Conservation (phyloP, 306 rosid species). For the Comarum palustre region DNA sequence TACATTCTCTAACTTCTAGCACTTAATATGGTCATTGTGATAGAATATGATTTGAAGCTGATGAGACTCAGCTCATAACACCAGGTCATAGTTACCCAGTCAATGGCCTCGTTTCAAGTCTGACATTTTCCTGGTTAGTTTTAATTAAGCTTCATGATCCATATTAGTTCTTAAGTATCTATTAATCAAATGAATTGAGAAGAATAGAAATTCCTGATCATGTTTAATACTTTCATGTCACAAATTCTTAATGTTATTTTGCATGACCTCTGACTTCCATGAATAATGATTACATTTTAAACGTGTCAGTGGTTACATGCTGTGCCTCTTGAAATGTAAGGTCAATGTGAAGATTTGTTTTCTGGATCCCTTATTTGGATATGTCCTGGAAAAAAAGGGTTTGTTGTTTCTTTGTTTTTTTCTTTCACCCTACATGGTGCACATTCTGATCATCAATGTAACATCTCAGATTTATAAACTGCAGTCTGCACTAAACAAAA, state of each 20-base stretch:
- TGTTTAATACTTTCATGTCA: not conserved
- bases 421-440: too few relatives aligned
- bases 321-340: not conserved
- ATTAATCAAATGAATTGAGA: not conserved
- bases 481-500: not conserved
- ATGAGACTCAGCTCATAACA: not conserved
- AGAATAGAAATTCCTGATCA: not conserved
- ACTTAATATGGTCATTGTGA: not conserved
- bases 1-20: not conserved
- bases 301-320: not conserved
- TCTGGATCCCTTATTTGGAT: not conserved
- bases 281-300: not conserved
- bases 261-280: not conserved
- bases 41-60: not conserved
- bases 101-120: not conserved
- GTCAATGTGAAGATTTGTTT: not conserved
- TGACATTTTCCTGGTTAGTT: slow-evolving; percentile 5
- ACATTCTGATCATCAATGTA: too few relatives aligned
- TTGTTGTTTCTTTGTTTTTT: too few relatives aligned
- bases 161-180: not conserved
- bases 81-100: not conserved
- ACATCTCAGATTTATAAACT: not conserved
- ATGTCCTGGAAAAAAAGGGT: not conserved
- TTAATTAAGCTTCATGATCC: not conserved
- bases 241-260: not conserved